These are phyloP conservation scores for Linnemannia exigua DNA, from an alignment of 192 early-diverging fungal species.

Conservation along the genomic window DNA sequence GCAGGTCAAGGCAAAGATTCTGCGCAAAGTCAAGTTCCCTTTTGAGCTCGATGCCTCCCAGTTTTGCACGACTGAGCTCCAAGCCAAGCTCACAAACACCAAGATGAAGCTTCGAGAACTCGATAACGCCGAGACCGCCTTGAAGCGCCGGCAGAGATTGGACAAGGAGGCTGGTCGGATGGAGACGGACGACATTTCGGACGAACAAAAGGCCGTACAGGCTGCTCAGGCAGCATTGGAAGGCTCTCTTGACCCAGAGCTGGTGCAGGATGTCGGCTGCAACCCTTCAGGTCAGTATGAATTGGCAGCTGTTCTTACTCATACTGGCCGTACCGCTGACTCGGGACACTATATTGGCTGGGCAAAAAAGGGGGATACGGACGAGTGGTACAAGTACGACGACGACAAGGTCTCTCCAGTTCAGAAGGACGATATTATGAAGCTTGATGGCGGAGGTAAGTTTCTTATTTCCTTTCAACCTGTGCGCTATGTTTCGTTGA, in stretches of 20 bases:
- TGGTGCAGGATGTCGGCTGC: constrained; percentile 85
- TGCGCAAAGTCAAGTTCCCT: constrained; percentile 96
- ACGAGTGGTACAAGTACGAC: constrained; percentile 92
- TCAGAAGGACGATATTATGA: constrained; percentile 88
- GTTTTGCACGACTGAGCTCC: constrained; percentile 88
- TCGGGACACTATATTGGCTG: constrained; percentile 95
- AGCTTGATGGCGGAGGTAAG: constrained; percentile 91
- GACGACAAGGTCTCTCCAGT: constrained; percentile 94
- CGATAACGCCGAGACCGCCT: constrained; percentile 73
- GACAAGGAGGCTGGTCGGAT: constrained; percentile 46
- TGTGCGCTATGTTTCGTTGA: background rate
- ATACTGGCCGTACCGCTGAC: constrained; percentile 94
- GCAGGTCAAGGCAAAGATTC: constrained; percentile 89
- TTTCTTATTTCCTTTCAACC: constrained; percentile 20
- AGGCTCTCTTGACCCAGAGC: constrained; percentile 74
- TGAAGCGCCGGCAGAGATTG: constrained; percentile 64
- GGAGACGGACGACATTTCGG: constrained; percentile 41
- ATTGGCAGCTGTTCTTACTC: constrained; percentile 93
- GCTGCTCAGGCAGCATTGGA: constrained; percentile 43
- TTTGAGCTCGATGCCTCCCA: constrained; percentile 91
- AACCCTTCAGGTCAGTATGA: constrained; percentile 95
- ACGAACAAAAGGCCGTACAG: constrained; percentile 43
- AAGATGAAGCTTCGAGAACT: constrained; percentile 77
- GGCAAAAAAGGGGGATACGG: constrained; percentile 82
- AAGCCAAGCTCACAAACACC: constrained; percentile 76